A percentile compares a stretch with the other conserved stretches of the same genome.
Evolutionary conservation across 1,284 basidiomycete genomes (phyloP).

Genomic region (Coniophora puteana): DNA sequence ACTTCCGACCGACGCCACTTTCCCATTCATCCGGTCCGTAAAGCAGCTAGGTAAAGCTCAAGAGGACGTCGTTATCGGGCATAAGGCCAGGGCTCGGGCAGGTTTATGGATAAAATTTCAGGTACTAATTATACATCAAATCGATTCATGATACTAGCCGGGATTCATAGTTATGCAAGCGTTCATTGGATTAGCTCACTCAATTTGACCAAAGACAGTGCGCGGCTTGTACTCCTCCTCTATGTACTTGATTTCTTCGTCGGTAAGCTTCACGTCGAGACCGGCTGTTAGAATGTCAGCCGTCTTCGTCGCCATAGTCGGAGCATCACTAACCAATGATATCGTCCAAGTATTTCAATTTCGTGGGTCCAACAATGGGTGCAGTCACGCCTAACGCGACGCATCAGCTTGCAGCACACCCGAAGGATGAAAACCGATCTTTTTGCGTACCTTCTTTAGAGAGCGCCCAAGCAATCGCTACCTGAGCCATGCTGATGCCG

Average conservation of each 20-base stretch:
- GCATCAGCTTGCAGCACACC: not conserved
- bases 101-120: too few relatives aligned
- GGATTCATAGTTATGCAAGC: too few relatives aligned
- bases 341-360: conserved; percentile 41
- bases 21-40: too few relatives aligned
- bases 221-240: conserved; percentile 40
- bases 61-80: too few relatives aligned
- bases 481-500: conserved; percentile 45
- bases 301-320: not conserved
- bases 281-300: conserved; percentile 20
- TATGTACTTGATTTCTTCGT: conserved; percentile 45
- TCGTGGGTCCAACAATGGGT: conserved; percentile 46
- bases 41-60: too few relatives aligned
- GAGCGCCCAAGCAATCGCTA: conserved; percentile 49
- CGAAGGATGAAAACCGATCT: not conserved
- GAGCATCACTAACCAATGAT: conserved; percentile 30
- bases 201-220: conserved; percentile 30
- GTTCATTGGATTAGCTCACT: not conserved
- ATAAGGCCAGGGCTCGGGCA: too few relatives aligned
- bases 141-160: too few relatives aligned
- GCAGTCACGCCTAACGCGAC: conserved; percentile 31
- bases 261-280: conserved; percentile 35
- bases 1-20: too few relatives aligned
- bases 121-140: too few relatives aligned
- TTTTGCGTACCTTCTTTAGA: conserved; percentile 30